phyloP scores from a whole-genome alignment of 768 basidiomycete genomes.

The Boletus vermiculosoides region DNA sequence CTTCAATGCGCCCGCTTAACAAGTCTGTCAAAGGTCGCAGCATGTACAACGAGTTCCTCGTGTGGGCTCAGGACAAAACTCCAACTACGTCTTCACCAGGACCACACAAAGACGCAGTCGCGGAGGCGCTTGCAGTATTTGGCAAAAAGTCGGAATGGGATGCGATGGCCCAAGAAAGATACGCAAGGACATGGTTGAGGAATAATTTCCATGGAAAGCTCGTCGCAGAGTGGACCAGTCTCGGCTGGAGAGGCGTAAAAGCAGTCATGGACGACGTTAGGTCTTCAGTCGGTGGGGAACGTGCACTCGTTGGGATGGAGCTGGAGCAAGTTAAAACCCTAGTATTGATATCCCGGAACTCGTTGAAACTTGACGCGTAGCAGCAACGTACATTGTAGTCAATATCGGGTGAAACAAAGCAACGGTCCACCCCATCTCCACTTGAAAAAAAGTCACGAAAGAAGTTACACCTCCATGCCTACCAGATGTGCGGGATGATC shows the following conservation, averaged over 20 bases:
- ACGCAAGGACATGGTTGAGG: conserved; percentile 37
- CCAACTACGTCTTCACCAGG: conserved; percentile 12
- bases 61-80: conserved; percentile 40
- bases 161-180: conserved; percentile 30
- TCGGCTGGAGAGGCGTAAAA: conserved; percentile 49
- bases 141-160: conserved; percentile 51
- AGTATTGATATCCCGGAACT: conserved; percentile 36
- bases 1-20: conserved; percentile 36
- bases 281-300: conserved; percentile 44
- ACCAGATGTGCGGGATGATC: conserved; percentile 34
- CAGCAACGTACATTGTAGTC: conserved; percentile 8
- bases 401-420: background rate
- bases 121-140: conserved; percentile 53
- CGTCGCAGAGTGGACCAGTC: conserved; percentile 54
- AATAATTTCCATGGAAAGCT: conserved; percentile 46
- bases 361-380: conserved; percentile 19
- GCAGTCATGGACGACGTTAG: conserved; percentile 53
- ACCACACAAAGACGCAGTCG: conserved; percentile 25
- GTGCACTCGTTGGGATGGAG: conserved; percentile 41
- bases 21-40: conserved; percentile 46
- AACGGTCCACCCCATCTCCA: background rate
- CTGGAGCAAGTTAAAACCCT: conserved; percentile 41
- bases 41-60: conserved; percentile 61
- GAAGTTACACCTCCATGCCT: conserved; percentile 4
- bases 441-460: background rate